Evolutionary conservation across 108 stramenopile genomes (phyloP).

Genomic region (Aurantiochytrium sp.): DNA sequence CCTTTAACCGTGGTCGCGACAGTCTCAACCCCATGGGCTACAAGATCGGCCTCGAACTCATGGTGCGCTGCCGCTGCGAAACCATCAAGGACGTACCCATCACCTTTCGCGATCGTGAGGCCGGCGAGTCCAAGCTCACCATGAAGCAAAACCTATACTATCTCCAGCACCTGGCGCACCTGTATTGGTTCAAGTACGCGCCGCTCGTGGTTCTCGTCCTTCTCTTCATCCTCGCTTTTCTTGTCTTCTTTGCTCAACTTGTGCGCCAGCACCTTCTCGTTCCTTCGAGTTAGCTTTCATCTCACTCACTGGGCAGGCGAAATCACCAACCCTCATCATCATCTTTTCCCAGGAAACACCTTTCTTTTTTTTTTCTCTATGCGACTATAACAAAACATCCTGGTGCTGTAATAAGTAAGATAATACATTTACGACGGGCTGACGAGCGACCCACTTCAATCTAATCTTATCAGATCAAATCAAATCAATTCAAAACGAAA

Average conservation of each 20-base stretch:
- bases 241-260: background rate
- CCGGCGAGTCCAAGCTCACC: slow-evolving; percentile 22
- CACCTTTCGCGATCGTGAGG: slow-evolving; percentile 4
- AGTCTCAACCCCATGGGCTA: background rate
- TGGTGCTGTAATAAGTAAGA: background rate
- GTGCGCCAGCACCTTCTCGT: background rate
- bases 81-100: slow-evolving; percentile 14
- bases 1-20: background rate
- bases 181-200: background rate
- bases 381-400: background rate
- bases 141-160: slow-evolving; percentile 11
- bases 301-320: too few relatives aligned
- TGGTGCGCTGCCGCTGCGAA: slow-evolving; percentile 19
- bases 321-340: too few relatives aligned
- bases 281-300: too few relatives aligned
- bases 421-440: background rate
- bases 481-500: too few relatives aligned
- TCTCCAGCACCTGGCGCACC: background rate
- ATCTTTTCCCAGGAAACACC: too few relatives aligned
- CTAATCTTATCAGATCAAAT: too few relatives aligned
- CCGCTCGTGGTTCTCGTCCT: background rate
- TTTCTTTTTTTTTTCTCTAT: too few relatives aligned
- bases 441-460: too few relatives aligned
- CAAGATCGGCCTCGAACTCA: slow-evolving; percentile 23
- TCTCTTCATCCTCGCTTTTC: background rate